Base-by-base conservation (phyloP, 305 asterid genomes). In the Nicotiana rustica region DNA sequence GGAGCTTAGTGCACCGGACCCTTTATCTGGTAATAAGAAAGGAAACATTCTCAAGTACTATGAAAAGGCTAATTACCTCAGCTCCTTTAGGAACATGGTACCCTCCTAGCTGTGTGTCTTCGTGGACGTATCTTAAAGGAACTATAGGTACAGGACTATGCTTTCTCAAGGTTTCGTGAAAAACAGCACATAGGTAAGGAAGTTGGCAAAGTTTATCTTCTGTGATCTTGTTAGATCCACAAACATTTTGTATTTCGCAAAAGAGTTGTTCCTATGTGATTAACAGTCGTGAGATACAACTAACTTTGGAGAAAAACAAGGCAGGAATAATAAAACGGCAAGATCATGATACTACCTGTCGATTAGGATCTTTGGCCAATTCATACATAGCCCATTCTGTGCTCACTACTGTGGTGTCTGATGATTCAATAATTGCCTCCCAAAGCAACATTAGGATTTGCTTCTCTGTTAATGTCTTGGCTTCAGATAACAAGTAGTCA, bases 311-410 rank as follows among this genome's bases (percentile, higher is more conserved):
- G 25, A 4, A 29, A 38, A 10, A 84, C 29, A 21, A 25, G 31
- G 59, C 47, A 33, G 6, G 15, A n/a, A 55, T 19, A 41, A 4
- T 31, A 79, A 55, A 33, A 0, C 6, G 55, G 55, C 77, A 47
- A 25, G 38, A 8, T 6, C 52, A 56, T 33, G 33, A 75, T 21
- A 66, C 56, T 38, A 95, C 99, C 98, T 96, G 99, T 82, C 83
- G 88, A 41, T 86, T 87, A 4, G 88, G 93, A 89, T 91, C 88
- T 89, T 90, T 92, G 52, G 97, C 92, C 38, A 96, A 94, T 85
- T 96, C 98, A 82, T 91, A 93, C 91, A 96, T 91, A 8, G 98
- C 97, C 99, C 99, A 96, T 87, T 96, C 99, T 1, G 98, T 82
- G 47, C 92, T 47, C 80, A 94, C 96, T 80, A 91, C 67, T 8